Evolutionary conservation across 2,329 filamentous ascomycete species (phyloP), one percentile per base, ranked within the genome.

Genomic region (Alternaria ventricosa): DNA sequence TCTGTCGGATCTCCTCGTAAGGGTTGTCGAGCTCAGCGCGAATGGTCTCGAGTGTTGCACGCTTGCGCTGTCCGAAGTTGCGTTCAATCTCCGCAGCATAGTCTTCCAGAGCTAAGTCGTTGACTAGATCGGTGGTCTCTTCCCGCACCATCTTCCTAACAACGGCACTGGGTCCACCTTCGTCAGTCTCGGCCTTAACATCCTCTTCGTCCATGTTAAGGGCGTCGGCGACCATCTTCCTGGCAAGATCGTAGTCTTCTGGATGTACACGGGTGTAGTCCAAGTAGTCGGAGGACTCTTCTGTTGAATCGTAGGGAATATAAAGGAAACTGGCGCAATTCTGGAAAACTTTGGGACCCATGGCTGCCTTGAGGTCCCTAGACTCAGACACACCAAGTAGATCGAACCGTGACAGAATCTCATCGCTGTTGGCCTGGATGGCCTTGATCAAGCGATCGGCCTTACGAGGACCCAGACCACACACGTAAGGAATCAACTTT

Each of bases 181-280:
- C 93, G 69, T 97, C 93, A 6, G 91, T 92, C 82, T 98, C 94
- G 1, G 92, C 93, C 81, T 97, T 96, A 77, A 99, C 93, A 74
- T 99, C 96, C 83, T 99, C 96, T 81, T 99, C 96, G 72, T 99
- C 96, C 70, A 99, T 86, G 78, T 97, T 95, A 51, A 99, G 85
- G 15, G 96, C 96, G 84, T 99, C 96, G 4, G 96, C 96, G 20
- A 96, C 96, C 91, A 99, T 98, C 82, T 99, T 99, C 71, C 95
- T 92, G 53, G 94, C 96, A 65, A 99, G 90, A 71, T 99, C 96
- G 80, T 99, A 99, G 78, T 99, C 96, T 83, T 99, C 96, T 1
- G 96, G 96, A 75, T 99, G 96, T 18, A 99, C 94, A 83, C 96
- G 92, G 50, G 96, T 99, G 77, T 96, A 97, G 81, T 99, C 96